Base-by-base conservation (phyloP, 2,329 filamentous ascomycete genomes). In the Orbilia brochopaga region DNA sequence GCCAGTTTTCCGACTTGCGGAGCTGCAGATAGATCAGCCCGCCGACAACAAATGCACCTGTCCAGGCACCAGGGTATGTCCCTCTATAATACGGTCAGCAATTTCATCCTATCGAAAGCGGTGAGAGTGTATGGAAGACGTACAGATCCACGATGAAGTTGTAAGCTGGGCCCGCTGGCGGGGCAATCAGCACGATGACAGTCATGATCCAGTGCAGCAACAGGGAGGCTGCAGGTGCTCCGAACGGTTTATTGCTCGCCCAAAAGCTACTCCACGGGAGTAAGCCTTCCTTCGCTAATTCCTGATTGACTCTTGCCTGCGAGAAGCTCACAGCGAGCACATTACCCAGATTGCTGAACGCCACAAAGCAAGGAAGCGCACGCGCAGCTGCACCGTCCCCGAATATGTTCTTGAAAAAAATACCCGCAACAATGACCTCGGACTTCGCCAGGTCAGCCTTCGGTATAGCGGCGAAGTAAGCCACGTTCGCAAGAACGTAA, bases 241-340 rank as follows among this genome's bases (percentile, higher is more conserved):
- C 86, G 73, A 87, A 88, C 0, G 88, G 88, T 78, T 84, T 85
- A 76, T 87, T 88, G 2, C 86, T 89, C 0, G 88, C 88, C 85
- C 86, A 90, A 77, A 90, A 85, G 1, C 82, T 82, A 70, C 85
- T 86, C 61, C 83, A 88, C 0, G 88, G 88, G 13, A 90, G 76
- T 3, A 90, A 80, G 0, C 87, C 87, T 76, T 91, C 88, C 76
- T 88, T 89, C 0, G 85, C 88, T 50, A 90, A 81, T 77, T 90
- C 88, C 55, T 57, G 65, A 24, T 65, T 65, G 1, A 70, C 65
- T 0, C 86, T 81, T 0, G 85, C 80, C 59, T 87, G 84, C 0
- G 85, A 82, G 74, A 87, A 88, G 66, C 82, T 85, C 51, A 87
- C 83, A 19, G 85, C 84, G 7, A 88, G 79, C 0, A 88, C 85